Evolutionary conservation across 345 rosid species (phyloP), one percentile per base, ranked within the genome.

Genomic region (Eutrema heterophyllum): DNA sequence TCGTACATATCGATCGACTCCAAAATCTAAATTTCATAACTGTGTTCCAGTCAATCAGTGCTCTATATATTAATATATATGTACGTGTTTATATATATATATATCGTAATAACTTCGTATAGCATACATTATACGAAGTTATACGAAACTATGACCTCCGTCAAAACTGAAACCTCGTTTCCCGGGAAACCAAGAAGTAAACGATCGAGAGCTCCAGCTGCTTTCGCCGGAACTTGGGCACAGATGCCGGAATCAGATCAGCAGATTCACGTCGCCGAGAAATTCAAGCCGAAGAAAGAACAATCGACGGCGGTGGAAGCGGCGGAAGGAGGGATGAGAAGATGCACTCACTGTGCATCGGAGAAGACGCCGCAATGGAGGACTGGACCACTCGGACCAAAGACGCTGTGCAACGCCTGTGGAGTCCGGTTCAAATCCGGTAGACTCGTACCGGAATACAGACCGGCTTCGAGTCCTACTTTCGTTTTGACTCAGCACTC

Each of bases 291-390:
- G 39, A 81, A 82, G 76, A 83, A 78, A 52, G 88, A 78, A 36
- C 80, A 50, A 7, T 24, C 76, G 4, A n/a, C 65, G 64, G 14
- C 66, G 64, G n/a, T n/a, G n/a, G 64, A 67, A 78, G 8, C 68
- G 59, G 33, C 57, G 49, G 78, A 60, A 48, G 80, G 61, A 66
- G 84, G 75, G 6, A 57, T 70, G 52, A 68, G 96, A 64, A 78
- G 86, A 68, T 89, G 96, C 78, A 83, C 83, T 9, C 96, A 90
- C 76, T 90, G 96, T 78, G 85, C 93, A 4, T 86, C 96, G 21
- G 93, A 88, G 83, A 90, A 84, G 78, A 90, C 96, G 7, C 96
- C 96, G 5, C 96, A 90, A 67, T 90, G 96, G 96, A 75, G 96
- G 51, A 84, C 96, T 3, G 96, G 96, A 15, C 96, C 96, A 3